A percentile compares a stretch with the other conserved stretches of the same genome.
phyloP scores from a whole-genome alignment of 2,329 filamentous ascomycete genomes.

The Cladophialophora psammophila region DNA sequence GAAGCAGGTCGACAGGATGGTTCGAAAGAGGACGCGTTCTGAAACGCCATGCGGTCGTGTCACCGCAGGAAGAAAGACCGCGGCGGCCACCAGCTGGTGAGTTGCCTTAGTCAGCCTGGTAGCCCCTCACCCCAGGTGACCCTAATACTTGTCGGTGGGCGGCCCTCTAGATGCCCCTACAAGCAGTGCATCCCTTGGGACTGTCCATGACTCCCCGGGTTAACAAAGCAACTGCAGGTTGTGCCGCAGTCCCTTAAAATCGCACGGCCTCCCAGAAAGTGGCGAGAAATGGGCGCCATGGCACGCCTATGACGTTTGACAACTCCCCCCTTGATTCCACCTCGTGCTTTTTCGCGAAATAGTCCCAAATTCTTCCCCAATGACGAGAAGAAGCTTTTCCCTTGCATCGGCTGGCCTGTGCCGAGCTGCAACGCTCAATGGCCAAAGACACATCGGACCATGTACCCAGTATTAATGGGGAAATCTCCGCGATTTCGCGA shows the following conservation, averaged over 20 bases:
- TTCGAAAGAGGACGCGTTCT: conserved; percentile 20
- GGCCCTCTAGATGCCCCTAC: no score
- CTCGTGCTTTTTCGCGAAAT: not conserved
- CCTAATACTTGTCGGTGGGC: no score
- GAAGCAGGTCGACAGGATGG: conserved; percentile 20
- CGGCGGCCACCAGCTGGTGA: not conserved
- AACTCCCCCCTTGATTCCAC: not conserved
- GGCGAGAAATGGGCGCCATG: not conserved
- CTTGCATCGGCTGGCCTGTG: not conserved
- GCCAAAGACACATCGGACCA: not conserved
- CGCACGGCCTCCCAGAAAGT: not conserved
- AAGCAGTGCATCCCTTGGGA: no score
- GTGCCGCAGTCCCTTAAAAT: not conserved
- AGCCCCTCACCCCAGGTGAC: no score
- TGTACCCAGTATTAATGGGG: conserved; percentile 1
- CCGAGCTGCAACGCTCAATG: conserved; percentile 6
- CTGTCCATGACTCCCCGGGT: no score
- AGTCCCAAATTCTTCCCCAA: not conserved
- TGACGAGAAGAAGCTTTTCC: not conserved
- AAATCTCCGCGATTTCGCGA: conserved; percentile 15
- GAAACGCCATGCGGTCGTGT: conserved; percentile 10
- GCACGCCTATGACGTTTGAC: no score
- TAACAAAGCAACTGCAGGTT: no score
- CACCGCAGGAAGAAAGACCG: not conserved
- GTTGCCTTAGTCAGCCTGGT: no score